Evolutionary conservation across 148 eudicot species (phyloP), one percentile per base, ranked within the genome.

Genomic region (Polygonum maritimum): DNA sequence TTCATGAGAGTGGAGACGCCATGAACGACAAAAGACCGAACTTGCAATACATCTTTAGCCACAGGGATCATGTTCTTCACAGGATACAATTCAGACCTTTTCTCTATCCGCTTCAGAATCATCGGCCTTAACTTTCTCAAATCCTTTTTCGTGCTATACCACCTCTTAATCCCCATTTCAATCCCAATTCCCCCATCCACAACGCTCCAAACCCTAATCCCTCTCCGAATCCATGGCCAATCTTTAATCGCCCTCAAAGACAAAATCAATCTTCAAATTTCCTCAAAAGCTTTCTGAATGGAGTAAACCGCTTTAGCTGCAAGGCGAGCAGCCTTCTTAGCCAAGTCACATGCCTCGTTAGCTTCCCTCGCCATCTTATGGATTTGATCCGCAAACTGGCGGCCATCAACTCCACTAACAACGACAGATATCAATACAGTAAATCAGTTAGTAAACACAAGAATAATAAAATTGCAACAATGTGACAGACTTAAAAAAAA

Each of bases 1-100:
- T 80, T 84, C 48, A 94, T 87, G 60, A 94, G 90, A 16, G 85
- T 41, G 73, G 96, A 90, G 52, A 92, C 94, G 41, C 94, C 97
- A 80, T 84, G 69, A 55, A 88, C 76, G 65, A 94, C 84, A 10
- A 36, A 58, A 33, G 77, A 62, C 57, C 96, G 87, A 76, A 90
- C 83, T 71, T 19, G 83, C 33, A 94, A 89, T 55, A 94, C 92
- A 7, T 89, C 88, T 71, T 78, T 40, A 13, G 97, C 97, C 11
- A 92, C 86, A 7, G 96, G 97, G 69, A 89, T 73, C 90, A 92
- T 86, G 8, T 83, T 77, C 70, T 73, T 86, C 15, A 94, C 77
- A 0, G 97, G 98, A 48, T 90, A 92, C 26, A 80, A 80, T 48
- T 76, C 82, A 60, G 87, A 81, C 74, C 97, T 85, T 12, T 85